These are phyloP conservation scores for Aegilops umbellulata DNA, from an alignment of 176 grass and related monocot genomes.

Conservation along the genomic window DNA sequence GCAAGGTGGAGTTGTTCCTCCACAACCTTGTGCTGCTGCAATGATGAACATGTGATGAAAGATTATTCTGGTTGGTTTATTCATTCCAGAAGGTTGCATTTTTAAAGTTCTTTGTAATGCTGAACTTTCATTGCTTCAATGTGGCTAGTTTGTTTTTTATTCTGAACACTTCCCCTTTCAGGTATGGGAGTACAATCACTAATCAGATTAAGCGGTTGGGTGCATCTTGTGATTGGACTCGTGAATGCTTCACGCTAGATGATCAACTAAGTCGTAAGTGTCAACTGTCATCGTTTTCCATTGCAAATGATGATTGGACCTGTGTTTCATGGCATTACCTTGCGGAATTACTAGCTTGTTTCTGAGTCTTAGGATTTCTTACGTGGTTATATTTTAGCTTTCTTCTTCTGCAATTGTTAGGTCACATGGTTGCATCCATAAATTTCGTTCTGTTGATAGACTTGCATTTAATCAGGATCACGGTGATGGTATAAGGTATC, in stretches of 20 bases:
- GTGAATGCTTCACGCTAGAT: slow-evolving; percentile 95
- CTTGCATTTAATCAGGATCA: slow-evolving; percentile 20
- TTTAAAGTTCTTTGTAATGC: background rate
- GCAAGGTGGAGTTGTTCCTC: too few species aligned
- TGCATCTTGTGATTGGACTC: slow-evolving; percentile 95
- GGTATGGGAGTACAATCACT: slow-evolving; percentile 93
- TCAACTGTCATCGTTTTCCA: slow-evolving; percentile 12
- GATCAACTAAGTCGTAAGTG: slow-evolving; percentile 89
- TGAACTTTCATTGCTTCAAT: background rate
- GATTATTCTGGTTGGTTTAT: slow-evolving; percentile 1
- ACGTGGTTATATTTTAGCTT: background rate
- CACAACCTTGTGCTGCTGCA: too few species aligned
- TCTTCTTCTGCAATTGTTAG: slow-evolving; percentile 12
- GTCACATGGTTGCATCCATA: slow-evolving; percentile 3
- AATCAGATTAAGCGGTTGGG: slow-evolving; percentile 97
- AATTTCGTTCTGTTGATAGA: slow-evolving; percentile 15
- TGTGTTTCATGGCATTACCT: slow-evolving; percentile 10
- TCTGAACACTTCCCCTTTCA: slow-evolving; percentile 38
- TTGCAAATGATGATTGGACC: slow-evolving; percentile 1
- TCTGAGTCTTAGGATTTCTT: slow-evolving; percentile 7
- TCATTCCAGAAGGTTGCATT: slow-evolving; percentile 18
- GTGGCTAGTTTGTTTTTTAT: slow-evolving; percentile 1
- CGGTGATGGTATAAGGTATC: slow-evolving; percentile 2
- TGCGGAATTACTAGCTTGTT: background rate
- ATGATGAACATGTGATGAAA: slow-evolving; percentile 1